Evolutionary conservation across 768 basidiomycete genomes (phyloP), one percentile per base, ranked within the genome.

Genomic region (Hericium alpestre): DNA sequence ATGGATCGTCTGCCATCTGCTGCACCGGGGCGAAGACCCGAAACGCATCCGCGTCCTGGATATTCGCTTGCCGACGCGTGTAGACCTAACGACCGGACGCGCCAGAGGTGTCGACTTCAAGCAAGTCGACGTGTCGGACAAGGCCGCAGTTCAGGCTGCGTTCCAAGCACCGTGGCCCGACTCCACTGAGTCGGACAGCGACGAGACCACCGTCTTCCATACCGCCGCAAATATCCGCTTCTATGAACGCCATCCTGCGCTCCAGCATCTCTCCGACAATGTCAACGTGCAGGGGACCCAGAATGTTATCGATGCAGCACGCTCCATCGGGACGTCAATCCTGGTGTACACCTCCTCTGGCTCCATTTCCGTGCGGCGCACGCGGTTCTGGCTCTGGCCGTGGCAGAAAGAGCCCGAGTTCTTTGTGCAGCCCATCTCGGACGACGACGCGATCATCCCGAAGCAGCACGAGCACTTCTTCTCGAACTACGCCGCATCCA

Each of bases 201-300:
- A 72, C 1, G 73, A 75, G 54, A 70, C 84, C 20, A 87, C 87
- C 0, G 78, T 90, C 9, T 86, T 88, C 67, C 86, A 90, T 65
- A 84, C 85, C 20, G 87, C 84, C 0, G 84, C 88, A 16, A 86
- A 77, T 61, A 89, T 90, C 60, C 84, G 86, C 4, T 90, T 86
- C 66, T 90, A 82, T 64, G 88, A 90, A 61, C 81, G 83, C 9
- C 74, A 77, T 58, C 59, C 69, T 0, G 65, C 65, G 3, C 75
- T 88, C 16, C 66, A 86, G 13, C 68, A 72, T 4, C 74, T 73
- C 23, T 89, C 87, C 7, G 72, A 75, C 38, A 71, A 68, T 38
- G 84, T 90, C 51, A 90, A 90, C 65, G 75, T 87, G 6, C 64
- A 69, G 1, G 88, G 88, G 2, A 87, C 86, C 15, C 65, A 78